Conservation (phyloP, 2,329 filamentous ascomycete genomes). For the Neocucurbitaria cava region DNA sequence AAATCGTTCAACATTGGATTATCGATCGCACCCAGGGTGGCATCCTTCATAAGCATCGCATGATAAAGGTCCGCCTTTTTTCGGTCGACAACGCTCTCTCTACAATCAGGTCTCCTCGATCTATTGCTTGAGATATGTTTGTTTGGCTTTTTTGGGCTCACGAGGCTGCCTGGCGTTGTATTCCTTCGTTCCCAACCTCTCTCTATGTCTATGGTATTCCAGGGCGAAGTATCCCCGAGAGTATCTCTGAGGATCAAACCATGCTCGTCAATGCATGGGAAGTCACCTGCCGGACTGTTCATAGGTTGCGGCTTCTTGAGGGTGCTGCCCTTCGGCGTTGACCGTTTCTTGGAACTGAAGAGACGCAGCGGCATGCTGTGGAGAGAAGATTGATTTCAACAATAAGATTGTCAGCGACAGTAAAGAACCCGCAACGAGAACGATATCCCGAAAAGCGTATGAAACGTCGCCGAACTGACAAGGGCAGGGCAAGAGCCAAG, state of each 20-base stretch:
- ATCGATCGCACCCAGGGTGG: not conserved
- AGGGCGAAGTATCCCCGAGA: not conserved
- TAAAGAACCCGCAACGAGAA: not conserved
- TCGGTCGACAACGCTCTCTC: not conserved
- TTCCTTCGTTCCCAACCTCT: not conserved
- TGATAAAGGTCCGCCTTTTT: not conserved
- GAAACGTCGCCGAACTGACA: not conserved
- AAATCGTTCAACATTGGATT: not conserved
- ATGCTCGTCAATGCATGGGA: not conserved
- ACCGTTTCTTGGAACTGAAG: not conserved
- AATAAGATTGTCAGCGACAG: not conserved
- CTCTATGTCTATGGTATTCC: not conserved
- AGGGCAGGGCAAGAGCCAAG: not conserved
- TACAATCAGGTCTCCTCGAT: not conserved
- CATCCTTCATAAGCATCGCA: not conserved
- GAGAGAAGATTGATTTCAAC: too few species aligned
- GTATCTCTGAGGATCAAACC: not conserved
- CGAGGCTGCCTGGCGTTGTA: not conserved
- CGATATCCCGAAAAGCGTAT: not conserved
- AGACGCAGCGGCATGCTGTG: not conserved
- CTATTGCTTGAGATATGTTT: not conserved
- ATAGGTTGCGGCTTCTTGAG: constrained; percentile 3
- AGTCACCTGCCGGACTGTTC: not conserved
- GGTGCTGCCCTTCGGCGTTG: not conserved
- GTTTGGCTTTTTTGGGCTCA: not conserved